Evolutionary conservation across 257 asterid species (phyloP).

Genomic region (Solanum rostratum): DNA sequence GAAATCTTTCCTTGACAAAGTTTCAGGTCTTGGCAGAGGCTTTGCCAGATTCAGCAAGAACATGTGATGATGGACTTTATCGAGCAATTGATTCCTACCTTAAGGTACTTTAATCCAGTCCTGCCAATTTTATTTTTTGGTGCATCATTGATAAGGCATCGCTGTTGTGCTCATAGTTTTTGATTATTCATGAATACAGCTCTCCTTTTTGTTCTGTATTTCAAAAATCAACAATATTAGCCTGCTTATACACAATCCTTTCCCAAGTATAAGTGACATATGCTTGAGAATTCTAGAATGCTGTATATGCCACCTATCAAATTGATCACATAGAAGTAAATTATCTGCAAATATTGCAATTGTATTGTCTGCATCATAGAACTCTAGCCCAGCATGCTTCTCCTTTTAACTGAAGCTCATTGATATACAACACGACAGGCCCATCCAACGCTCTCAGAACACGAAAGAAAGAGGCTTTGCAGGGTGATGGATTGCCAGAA

Average conservation of each 20-base stretch:
- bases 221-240: background rate
- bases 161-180: background rate
- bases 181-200: background rate
- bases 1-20: conserved; percentile 60
- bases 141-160: background rate
- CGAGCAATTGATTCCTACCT: conserved; percentile 92
- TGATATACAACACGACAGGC: conserved; percentile 37
- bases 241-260: background rate
- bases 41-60: conserved; percentile 79
- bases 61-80: conserved; percentile 78
- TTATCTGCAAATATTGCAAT: background rate
- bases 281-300: background rate
- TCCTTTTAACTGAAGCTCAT: background rate
- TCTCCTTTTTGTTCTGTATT: background rate
- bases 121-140: background rate
- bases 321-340: background rate
- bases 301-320: background rate
- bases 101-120: conserved; percentile 39
- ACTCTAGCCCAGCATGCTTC: background rate
- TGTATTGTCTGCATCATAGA: background rate
- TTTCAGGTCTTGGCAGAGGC: conserved; percentile 94
- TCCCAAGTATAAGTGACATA: background rate
- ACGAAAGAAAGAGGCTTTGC: conserved; percentile 89
- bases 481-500: conserved; percentile 96
- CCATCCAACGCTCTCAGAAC: conserved; percentile 76